A percentile compares a stretch with the other conserved stretches of the same genome.
phyloP scores from a whole-genome alignment of 2,329 filamentous ascomycete genomes.

The Orbilia javanica region DNA sequence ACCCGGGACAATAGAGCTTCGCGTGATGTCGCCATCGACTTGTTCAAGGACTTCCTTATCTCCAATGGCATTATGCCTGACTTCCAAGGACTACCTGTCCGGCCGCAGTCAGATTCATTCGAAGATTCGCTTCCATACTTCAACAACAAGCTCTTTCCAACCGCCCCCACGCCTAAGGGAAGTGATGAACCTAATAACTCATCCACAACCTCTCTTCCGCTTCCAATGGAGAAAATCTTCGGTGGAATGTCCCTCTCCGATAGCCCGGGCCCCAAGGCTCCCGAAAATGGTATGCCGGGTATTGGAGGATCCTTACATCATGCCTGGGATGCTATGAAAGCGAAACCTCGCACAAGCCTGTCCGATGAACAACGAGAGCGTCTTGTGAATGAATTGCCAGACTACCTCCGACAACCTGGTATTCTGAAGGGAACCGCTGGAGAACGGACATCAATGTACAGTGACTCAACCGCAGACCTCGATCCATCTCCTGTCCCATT shows the following conservation, averaged over 20 bases:
- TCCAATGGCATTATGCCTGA: slow-evolving; percentile 88
- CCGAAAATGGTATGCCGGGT: slow-evolving; percentile 82
- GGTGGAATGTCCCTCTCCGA: slow-evolving; percentile 53
- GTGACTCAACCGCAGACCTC: slow-evolving; percentile 47
- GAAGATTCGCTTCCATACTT: slow-evolving; percentile 97
- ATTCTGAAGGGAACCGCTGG: slow-evolving; percentile 45
- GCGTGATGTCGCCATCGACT: slow-evolving; percentile 94
- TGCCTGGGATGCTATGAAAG: slow-evolving; percentile 94
- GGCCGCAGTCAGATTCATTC: slow-evolving; percentile 98
- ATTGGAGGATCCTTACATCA: slow-evolving; percentile 82
- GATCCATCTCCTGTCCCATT: slow-evolving; percentile 52
- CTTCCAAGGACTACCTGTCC: slow-evolving; percentile 92
- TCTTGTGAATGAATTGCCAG: slow-evolving; percentile 50
- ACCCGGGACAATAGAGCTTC: slow-evolving; percentile 97
- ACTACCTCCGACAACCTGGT: slow-evolving; percentile 47
- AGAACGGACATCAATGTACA: slow-evolving; percentile 53
- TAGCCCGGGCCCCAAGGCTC: slow-evolving; percentile 84
- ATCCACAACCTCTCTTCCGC: slow-evolving; percentile 54
- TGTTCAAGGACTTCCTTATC: slow-evolving; percentile 86
- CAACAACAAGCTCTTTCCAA: slow-evolving; percentile 94
- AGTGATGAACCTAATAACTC: slow-evolving; percentile 57
- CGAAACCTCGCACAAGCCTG: slow-evolving; percentile 81
- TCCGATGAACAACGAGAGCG: slow-evolving; percentile 68
- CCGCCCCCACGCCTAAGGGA: slow-evolving; percentile 80
- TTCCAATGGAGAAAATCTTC: slow-evolving; percentile 59